Percentiles rank a stretch among this genome's conserved stretches.
phyloP scores from a whole-genome alignment of 1,284 basidiomycete species.

The Microbotryum silenes-acaulis region DNA sequence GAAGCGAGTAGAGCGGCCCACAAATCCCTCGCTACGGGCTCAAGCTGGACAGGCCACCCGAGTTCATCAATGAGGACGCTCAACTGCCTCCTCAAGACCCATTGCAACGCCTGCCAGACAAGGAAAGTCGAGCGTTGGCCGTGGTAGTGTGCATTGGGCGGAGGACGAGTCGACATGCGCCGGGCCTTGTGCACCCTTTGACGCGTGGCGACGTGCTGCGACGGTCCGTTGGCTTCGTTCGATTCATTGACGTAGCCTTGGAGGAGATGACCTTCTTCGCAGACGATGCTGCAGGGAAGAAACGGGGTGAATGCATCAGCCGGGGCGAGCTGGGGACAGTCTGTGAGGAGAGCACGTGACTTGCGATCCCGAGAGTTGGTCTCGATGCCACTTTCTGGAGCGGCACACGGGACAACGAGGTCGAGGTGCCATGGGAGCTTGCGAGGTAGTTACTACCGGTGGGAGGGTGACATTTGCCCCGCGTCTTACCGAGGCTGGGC shows the following conservation, averaged over 20 bases:
- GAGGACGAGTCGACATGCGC: background rate
- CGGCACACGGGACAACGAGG: slow-evolving; percentile 32
- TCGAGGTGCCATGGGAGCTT: slow-evolving; percentile 5
- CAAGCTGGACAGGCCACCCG: slow-evolving; percentile 25
- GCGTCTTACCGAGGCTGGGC: background rate
- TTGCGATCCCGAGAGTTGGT: slow-evolving; percentile 26
- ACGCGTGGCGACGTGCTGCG: slow-evolving; percentile 15
- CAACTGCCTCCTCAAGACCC: slow-evolving; percentile 24
- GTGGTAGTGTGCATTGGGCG: slow-evolving; percentile 20
- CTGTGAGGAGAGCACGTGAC: background rate
- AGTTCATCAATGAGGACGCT: slow-evolving; percentile 24
- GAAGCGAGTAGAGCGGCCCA: slow-evolving; percentile 18
- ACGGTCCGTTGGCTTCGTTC: slow-evolving; percentile 16
- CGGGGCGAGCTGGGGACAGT: background rate
- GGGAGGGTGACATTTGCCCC: too few relatives aligned
- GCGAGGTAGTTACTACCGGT: too few relatives aligned
- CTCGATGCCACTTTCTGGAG: slow-evolving; percentile 29
- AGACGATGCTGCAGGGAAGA: slow-evolving; percentile 25
- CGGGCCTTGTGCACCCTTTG: slow-evolving; percentile 21
- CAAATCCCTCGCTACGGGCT: slow-evolving; percentile 20
- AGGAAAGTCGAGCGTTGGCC: slow-evolving; percentile 21
- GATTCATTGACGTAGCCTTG: slow-evolving; percentile 28
- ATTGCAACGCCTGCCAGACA: slow-evolving; percentile 24
- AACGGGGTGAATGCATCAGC: background rate
- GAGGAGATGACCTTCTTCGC: slow-evolving; percentile 35